Percentiles rank a stretch among this genome's conserved stretches.
phyloP scores from a whole-genome alignment of 2,329 filamentous ascomycete species.

The Microcyclospora pomicola region DNA sequence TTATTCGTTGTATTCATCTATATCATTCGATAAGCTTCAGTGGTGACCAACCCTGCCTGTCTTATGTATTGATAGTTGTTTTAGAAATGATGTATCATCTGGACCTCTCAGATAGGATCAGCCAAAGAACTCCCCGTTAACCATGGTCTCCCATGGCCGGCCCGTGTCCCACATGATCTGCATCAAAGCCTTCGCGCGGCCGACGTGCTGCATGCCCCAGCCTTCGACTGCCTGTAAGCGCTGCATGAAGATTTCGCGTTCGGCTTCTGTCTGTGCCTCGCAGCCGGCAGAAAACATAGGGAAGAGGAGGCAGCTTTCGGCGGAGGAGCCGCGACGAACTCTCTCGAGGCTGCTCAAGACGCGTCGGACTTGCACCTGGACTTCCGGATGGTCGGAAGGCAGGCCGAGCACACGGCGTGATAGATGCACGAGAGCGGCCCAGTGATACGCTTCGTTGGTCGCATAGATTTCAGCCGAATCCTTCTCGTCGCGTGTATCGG shows the following conservation, averaged over 20 bases:
- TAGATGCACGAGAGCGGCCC: conserved; percentile 62
- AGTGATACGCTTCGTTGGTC: conserved; percentile 67
- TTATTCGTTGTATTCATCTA: no score
- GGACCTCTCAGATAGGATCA: no score
- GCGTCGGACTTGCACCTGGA: conserved; percentile 48
- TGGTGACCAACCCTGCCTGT: no score
- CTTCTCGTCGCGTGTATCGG: conserved; percentile 34
- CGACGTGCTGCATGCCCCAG: conserved; percentile 63
- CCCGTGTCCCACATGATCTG: conserved; percentile 55
- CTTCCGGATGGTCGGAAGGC: conserved; percentile 41
- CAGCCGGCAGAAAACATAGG: conserved; percentile 76
- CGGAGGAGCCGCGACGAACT: conserved; percentile 52
- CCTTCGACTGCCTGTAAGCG: conserved; percentile 55
- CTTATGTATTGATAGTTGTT: no score
- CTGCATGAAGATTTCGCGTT: conserved; percentile 48
- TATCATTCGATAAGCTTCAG: no score
- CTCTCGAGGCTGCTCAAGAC: conserved; percentile 50
- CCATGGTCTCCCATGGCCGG: conserved; percentile 53
- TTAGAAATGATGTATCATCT: no score
- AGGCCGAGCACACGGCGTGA: conserved; percentile 58
- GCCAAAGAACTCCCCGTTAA: conserved; percentile 55
- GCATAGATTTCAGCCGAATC: conserved; percentile 53
- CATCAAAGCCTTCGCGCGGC: conserved; percentile 48
- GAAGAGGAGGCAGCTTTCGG: conserved; percentile 63
- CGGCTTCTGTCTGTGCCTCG: conserved; percentile 45